Evolutionary conservation across 164 flowering plant genomes (phyloP).

Genomic region (Chimonanthus salicifolius): DNA sequence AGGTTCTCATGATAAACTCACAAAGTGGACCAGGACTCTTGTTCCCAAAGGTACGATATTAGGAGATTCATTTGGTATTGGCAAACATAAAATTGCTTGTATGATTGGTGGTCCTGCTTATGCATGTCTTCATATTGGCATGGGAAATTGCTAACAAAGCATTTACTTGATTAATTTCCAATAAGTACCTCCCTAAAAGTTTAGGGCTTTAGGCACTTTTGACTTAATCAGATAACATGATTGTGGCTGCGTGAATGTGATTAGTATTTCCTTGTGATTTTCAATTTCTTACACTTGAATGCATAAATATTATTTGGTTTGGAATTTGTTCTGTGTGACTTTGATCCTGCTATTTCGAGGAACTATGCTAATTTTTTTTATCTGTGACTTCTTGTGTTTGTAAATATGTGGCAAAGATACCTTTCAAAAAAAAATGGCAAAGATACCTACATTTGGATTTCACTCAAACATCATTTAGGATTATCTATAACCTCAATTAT

Average conservation of each 20-base stretch:
- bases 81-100: neutral
- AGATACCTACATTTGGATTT: no score
- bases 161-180: no score
- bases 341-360: neutral
- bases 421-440: no score
- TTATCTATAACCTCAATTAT: no score
- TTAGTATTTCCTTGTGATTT: neutral
- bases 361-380: no score
- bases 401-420: no score
- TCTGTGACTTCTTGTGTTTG: no score
- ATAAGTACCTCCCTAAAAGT: no score
- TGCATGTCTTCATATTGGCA: neutral
- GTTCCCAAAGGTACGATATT: slow-evolving; percentile 68
- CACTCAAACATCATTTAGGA: no score
- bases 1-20: slow-evolving; percentile 83
- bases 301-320: no score
- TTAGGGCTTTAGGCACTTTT: no score
- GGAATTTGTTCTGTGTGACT: neutral
- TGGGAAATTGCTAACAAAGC: neutral
- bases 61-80: neutral
- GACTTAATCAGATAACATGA: neutral
- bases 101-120: neutral
- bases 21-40: slow-evolving; percentile 80
- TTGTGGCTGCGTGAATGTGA: neutral
- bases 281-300: neutral